phyloP scores from a whole-genome alignment of 768 basidiomycete species.

The Suillus subluteus region DNA sequence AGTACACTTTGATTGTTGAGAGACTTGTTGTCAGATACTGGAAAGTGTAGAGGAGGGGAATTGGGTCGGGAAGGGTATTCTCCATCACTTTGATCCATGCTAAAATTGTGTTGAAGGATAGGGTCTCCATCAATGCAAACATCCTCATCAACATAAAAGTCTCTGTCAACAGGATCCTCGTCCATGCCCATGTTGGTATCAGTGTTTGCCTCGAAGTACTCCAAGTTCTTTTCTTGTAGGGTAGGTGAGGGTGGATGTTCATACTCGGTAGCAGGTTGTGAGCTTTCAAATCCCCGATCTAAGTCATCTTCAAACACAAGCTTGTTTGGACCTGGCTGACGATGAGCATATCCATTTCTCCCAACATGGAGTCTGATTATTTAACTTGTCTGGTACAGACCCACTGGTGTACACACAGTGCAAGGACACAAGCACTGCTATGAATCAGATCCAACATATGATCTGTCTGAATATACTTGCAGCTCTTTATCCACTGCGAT shows the following conservation, averaged over 20 bases:
- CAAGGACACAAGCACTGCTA: background rate
- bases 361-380: background rate
- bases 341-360: background rate
- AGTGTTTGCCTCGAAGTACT: background rate
- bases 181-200: background rate
- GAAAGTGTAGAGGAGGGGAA: too few species aligned
- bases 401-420: slow-evolving; percentile 2
- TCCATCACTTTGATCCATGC: too few species aligned
- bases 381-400: background rate
- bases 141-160: background rate
- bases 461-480: too few species aligned
- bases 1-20: too few species aligned
- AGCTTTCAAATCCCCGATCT: background rate
- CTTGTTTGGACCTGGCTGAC: slow-evolving; percentile 1
- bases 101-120: too few species aligned
- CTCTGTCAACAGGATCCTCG: background rate
- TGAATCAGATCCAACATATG: background rate
- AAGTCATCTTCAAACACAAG: background rate
- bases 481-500: too few species aligned
- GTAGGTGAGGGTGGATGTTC: slow-evolving; percentile 1
- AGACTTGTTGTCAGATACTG: too few species aligned
- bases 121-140: too few species aligned
- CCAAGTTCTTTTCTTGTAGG: background rate
- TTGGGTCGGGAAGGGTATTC: too few species aligned
- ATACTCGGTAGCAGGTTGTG: background rate